Evolutionary conservation across 2,329 filamentous ascomycete species (phyloP).

Genomic region (Zymoseptoria crescenta): DNA sequence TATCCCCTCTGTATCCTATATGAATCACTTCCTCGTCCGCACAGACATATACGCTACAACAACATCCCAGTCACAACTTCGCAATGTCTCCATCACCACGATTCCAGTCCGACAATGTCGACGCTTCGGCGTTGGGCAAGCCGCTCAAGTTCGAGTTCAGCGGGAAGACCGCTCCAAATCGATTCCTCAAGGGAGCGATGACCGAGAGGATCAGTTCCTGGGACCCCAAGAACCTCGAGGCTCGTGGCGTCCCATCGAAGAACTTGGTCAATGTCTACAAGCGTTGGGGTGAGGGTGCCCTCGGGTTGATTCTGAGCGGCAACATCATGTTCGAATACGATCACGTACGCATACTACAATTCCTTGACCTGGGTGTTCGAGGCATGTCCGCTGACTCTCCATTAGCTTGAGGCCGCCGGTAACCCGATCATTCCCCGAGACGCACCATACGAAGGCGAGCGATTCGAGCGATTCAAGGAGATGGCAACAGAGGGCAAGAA

Average conservation of each 20-base stretch:
- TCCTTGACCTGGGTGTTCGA: neutral
- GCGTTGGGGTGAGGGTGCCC: conserved; percentile 52
- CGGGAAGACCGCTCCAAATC: conserved; percentile 51
- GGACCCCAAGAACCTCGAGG: conserved; percentile 45
- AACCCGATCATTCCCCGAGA: conserved; percentile 52
- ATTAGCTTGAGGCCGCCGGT: conserved; percentile 44
- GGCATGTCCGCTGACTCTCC: neutral
- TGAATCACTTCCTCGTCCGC: neutral
- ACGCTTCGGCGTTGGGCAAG: conserved; percentile 35
- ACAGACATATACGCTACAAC: neutral
- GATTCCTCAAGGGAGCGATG: conserved; percentile 63
- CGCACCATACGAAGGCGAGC: conserved; percentile 45
- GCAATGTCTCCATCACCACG: conserved; percentile 33
- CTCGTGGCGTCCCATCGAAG: conserved; percentile 47
- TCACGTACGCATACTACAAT: conserved; percentile 25
- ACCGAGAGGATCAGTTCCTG: conserved; percentile 56
- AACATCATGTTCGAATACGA: conserved; percentile 59
- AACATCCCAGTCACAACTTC: neutral
- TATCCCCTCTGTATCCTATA: neutral
- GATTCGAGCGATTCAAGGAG: conserved; percentile 53
- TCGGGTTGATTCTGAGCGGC: conserved; percentile 52
- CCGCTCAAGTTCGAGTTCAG: conserved; percentile 42
- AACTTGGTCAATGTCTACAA: conserved; percentile 51
- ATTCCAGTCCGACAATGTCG: conserved; percentile 35
- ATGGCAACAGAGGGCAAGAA: conserved; percentile 49